A percentile compares a stretch with the other conserved stretches of the same genome.
phyloP scores from a whole-genome alignment of 2,329 filamentous ascomycete genomes.

The Fusarium sp. region DNA sequence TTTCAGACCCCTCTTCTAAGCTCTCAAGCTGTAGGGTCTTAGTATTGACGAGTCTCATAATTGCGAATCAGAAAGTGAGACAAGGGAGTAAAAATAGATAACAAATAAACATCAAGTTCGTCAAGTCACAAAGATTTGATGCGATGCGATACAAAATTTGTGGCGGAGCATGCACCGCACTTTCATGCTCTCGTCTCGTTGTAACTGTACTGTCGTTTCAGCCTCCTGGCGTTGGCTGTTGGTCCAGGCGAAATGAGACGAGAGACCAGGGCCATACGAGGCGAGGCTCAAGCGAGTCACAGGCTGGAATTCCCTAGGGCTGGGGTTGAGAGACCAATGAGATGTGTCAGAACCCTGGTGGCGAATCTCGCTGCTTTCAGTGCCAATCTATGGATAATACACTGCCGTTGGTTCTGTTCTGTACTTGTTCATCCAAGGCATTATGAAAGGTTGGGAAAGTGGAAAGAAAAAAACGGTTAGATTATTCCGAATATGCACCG shows the following conservation, averaged over 20 bases:
- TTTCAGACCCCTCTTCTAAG: constrained; percentile 32
- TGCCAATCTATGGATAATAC: constrained; percentile 19
- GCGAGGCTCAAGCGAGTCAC: constrained; percentile 39
- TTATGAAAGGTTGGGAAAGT: constrained; percentile 5
- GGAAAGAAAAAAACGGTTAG: constrained; percentile 1
- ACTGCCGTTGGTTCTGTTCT: constrained; percentile 10
- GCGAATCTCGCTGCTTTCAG: constrained; percentile 31
- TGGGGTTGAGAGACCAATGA: constrained; percentile 36
- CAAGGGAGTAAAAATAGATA: constrained; percentile 8
- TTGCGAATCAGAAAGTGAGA: constrained; percentile 12
- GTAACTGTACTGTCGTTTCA: constrained; percentile 33
- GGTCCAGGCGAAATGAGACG: constrained; percentile 34
- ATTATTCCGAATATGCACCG: constrained; percentile 2
- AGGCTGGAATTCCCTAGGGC: constrained; percentile 34
- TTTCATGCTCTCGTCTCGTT: constrained; percentile 33
- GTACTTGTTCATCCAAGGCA: constrained; percentile 2
- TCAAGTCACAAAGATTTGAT: constrained; percentile 24
- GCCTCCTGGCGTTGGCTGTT: constrained; percentile 35
- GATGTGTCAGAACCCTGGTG: constrained; percentile 31
- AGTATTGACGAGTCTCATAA: constrained; percentile 49
- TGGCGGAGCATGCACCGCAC: constrained; percentile 17
- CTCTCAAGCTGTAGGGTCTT: constrained; percentile 46
- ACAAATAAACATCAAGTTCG: constrained; percentile 4
- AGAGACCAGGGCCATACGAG: constrained; percentile 26
- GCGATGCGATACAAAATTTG: constrained; percentile 5